Conservation (phyloP, 1,284 basidiomycete genomes). For the Cryptococcus wingfieldii region DNA sequence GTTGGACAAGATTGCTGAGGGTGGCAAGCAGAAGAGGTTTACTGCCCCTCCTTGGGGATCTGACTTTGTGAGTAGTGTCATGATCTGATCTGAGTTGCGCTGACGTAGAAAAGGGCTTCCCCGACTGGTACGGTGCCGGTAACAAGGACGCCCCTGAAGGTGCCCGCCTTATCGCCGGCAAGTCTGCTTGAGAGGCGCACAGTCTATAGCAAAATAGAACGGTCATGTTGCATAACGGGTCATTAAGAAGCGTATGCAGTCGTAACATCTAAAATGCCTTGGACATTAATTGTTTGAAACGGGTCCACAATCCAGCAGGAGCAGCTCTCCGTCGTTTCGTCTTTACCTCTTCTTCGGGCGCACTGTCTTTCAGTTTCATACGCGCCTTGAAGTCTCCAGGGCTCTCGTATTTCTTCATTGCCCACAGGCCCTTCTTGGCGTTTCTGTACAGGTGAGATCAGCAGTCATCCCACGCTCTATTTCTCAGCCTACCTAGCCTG, state of each 20-base stretch:
- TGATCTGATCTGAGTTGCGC: too few species aligned
- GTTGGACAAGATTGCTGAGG: constrained; percentile 64
- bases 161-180: constrained; percentile 30
- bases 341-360: not conserved
- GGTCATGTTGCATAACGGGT: too few species aligned
- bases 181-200: constrained; percentile 6
- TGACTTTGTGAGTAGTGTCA: constrained; percentile 27
- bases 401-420: constrained; percentile 56
- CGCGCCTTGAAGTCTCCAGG: constrained; percentile 77
- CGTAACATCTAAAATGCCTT: too few species aligned
- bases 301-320: too few species aligned
- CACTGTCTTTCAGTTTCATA: constrained; percentile 20
- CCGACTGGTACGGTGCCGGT: constrained; percentile 42
- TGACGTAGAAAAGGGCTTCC: constrained; percentile 23
- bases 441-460: constrained; percentile 45
- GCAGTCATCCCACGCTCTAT: not conserved
- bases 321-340: too few species aligned
- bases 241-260: not conserved
- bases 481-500: constrained; percentile 61
- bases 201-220: too few species aligned
- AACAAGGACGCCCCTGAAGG: constrained; percentile 45
- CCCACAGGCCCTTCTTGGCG: constrained; percentile 68
- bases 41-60: constrained; percentile 44
- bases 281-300: too few species aligned
- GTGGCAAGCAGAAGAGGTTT: constrained; percentile 60